Base-by-base conservation (phyloP, 23 red algal genomes). In the Porphyridium purpureum region DNA sequence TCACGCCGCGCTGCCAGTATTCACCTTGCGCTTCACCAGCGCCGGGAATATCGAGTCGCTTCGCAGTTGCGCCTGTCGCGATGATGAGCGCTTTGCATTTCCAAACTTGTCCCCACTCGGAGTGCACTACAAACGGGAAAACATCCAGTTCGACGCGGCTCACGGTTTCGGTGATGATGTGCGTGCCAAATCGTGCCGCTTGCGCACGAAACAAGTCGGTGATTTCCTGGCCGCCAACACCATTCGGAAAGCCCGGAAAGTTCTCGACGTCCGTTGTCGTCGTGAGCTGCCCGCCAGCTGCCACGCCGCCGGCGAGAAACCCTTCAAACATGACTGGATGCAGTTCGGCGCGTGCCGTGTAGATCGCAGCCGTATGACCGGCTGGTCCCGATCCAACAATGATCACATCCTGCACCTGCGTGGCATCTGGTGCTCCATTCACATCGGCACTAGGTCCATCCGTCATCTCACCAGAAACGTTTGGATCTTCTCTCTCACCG, bases 191-290 rank as follows among this genome's bases (percentile, higher is more conserved):
- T 0, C 35, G 29, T 32, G 64, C 20, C 27, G 78, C 78, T 35
- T 94, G 88, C 20, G 72, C 65, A 7, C 88, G 71, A 47, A 94
- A 94, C 17, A 49, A 60, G 5, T 84, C 62, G n/a, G 67, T 74
- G 31, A 94, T 57, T 6, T 84, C 77, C 27, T 28, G 56, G 6
- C 88, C 88, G 56, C 60, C 52, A 14, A 94, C 55, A 22, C 88
- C 88, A 33, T 68, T 64, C 0, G 88, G 88, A 60, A 94, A 94
- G 2, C 88, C 88, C 14, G 88, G 88, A 55, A 77, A 94, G 70
- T 94, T 94, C 47, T 94, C 88, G n/a, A 94, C 88, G 29, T 77
- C 69, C 24, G 88, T 94, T n/a, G 88, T 94, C 3, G 88, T 94
- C 4, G 88, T 94, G 21, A 94, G 74, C 35, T 94, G 88, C 4